Evolutionary conservation across 2,329 filamentous ascomycete genomes (phyloP).

Genomic region (Triangularia setosa): DNA sequence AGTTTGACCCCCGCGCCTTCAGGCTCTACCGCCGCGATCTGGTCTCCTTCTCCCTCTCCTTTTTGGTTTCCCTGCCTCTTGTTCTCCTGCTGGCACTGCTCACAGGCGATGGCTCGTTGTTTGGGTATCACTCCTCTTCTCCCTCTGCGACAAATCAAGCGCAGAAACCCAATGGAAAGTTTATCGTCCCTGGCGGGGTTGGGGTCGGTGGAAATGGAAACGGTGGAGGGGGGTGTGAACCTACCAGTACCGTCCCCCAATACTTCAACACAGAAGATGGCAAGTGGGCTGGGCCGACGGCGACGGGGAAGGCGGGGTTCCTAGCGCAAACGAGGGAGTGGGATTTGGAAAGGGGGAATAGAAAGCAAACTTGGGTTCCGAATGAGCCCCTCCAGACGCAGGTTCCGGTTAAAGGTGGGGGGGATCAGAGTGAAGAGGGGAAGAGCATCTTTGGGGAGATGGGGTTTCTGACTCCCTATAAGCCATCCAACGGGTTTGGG

Average conservation of each 20-base stretch:
- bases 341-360: constrained; percentile 32
- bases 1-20: background rate
- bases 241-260: constrained; percentile 47
- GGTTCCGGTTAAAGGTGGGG: constrained; percentile 54
- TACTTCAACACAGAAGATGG: constrained; percentile 61
- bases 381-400: constrained; percentile 69
- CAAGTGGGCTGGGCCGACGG: constrained; percentile 60
- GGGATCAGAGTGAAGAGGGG: constrained; percentile 51
- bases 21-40: background rate
- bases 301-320: constrained; percentile 67
- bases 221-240: background rate
- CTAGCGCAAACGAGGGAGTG: constrained; percentile 67
- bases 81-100: background rate
- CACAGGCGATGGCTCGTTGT: background rate
- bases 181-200: background rate
- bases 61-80: background rate
- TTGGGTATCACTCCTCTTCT: background rate
- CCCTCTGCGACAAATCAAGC: background rate
- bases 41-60: background rate
- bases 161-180: background rate
- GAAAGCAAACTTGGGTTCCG: constrained; percentile 62
- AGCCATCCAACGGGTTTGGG: constrained; percentile 68
- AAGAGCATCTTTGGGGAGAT: constrained; percentile 68
- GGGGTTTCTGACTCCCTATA: constrained; percentile 67
- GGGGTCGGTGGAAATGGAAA: too few species aligned